Percentiles rank a stretch among this genome's conserved stretches.
phyloP scores from a whole-genome alignment of 108 stramenopile species.

The Fragilaria crotonensis region DNA sequence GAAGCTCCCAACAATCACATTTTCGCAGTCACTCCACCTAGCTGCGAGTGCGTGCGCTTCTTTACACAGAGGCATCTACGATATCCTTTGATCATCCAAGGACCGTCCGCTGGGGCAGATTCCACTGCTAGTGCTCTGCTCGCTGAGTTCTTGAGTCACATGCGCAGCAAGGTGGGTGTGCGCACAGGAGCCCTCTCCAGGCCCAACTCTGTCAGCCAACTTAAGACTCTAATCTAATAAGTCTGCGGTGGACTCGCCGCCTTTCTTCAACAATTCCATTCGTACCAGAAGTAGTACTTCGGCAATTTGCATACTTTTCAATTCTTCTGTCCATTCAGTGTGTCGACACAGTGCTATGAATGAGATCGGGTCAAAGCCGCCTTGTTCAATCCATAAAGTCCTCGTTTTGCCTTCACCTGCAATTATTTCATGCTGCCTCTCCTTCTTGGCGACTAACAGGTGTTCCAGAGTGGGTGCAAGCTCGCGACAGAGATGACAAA shows the following conservation, averaged over 20 bases:
- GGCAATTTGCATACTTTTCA: background rate
- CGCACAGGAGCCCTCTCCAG: conserved; percentile 24
- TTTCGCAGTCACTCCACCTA: conserved; percentile 65
- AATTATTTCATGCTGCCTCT: background rate
- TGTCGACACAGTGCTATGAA: background rate
- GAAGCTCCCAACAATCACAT: conserved; percentile 59
- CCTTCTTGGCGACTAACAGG: background rate
- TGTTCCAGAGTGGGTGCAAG: background rate
- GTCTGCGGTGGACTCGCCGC: too few species aligned
- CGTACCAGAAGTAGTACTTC: background rate
- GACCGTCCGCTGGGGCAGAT: conserved; percentile 66
- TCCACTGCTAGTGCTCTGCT: conserved; percentile 67
- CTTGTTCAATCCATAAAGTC: background rate
- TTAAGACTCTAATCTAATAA: too few species aligned
- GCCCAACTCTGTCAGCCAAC: too few species aligned
- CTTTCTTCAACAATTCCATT: background rate
- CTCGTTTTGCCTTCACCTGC: background rate
- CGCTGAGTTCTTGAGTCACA: conserved; percentile 48
- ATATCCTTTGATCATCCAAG: conserved; percentile 63
- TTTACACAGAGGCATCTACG: conserved; percentile 54
- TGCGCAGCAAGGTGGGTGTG: conserved; percentile 36
- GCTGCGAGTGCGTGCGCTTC: conserved; percentile 55
- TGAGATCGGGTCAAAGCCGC: background rate
- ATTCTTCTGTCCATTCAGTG: background rate
- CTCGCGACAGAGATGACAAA: background rate